phyloP scores from a whole-genome alignment of 192 early-diverging fungal species.

The Phycomyces nitens region DNA sequence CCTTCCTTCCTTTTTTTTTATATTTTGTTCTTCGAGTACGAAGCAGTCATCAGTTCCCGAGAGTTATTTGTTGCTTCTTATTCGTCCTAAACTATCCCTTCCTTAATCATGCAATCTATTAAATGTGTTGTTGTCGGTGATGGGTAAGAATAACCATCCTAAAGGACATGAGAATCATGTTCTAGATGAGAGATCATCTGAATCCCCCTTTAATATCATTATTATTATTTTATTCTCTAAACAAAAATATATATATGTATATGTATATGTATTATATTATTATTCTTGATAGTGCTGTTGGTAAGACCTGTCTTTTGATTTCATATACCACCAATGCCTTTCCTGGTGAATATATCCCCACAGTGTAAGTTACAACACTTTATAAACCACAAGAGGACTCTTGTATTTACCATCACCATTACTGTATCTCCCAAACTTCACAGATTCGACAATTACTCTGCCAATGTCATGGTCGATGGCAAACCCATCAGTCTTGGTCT shows the following conservation, averaged over 20 bases:
- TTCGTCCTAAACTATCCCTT: too few species aligned
- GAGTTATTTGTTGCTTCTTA: too few species aligned
- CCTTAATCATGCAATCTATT: slow-evolving; percentile 10
- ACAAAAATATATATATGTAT: neutral
- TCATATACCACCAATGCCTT: slow-evolving; percentile 99
- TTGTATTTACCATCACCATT: neutral
- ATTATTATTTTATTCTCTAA: neutral
- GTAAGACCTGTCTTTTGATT: slow-evolving; percentile 96
- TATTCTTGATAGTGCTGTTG: slow-evolving; percentile 67
- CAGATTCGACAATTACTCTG: slow-evolving; percentile 99
- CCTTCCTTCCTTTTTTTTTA: neutral
- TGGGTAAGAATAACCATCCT: neutral
- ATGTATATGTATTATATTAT: neutral
- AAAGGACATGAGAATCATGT: too few species aligned
- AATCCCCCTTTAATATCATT: too few species aligned
- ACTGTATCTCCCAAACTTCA: neutral
- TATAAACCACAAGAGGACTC: neutral
- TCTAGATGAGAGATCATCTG: too few species aligned
- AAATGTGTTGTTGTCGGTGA: slow-evolving; percentile 18
- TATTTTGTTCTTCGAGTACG: neutral
- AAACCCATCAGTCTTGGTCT: slow-evolving; percentile 98
- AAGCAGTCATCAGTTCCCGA: too few species aligned
- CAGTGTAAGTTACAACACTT: slow-evolving; percentile 74
- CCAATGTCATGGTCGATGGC: slow-evolving; percentile 98
- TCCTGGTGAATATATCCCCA: slow-evolving; percentile 99